Conservation (phyloP, 495 filamentous ascomycete genomes). For the Penicillium salamii region DNA sequence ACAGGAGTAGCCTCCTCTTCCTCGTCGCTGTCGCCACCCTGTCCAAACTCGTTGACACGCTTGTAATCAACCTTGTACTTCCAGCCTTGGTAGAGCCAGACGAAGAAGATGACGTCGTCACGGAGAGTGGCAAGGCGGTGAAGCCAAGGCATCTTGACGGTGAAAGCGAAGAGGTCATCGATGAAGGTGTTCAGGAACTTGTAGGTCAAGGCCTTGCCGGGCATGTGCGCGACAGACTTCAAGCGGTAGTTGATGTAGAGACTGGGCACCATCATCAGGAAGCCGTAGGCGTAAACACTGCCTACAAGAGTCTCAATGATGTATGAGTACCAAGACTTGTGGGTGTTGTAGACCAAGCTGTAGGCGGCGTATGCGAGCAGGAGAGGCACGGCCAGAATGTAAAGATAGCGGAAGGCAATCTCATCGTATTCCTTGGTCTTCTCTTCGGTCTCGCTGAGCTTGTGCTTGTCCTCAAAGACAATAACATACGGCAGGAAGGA, state of each 20-base stretch:
- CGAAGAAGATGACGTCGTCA: constrained; percentile 97
- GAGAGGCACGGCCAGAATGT: constrained; percentile 84
- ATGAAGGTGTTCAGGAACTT: constrained; percentile 87
- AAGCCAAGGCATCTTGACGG: constrained; percentile 97
- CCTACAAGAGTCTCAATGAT: constrained; percentile 89
- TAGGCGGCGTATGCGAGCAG: constrained; percentile 86
- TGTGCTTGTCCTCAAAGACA: constrained; percentile 93
- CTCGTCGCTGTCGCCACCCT: constrained; percentile 86
- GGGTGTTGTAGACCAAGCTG: constrained; percentile 86
- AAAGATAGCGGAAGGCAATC: constrained; percentile 96
- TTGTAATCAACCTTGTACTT: constrained; percentile 91
- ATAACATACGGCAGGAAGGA: constrained; percentile 79
- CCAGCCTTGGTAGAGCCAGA: constrained; percentile 95
- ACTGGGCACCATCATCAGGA: constrained; percentile 98
- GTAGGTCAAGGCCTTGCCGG: constrained; percentile 91
- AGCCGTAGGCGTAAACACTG: constrained; percentile 95
- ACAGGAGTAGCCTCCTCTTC: constrained; percentile 50
- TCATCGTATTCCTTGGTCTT: constrained; percentile 98
- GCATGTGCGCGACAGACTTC: constrained; percentile 97
- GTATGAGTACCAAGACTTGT: constrained; percentile 98
- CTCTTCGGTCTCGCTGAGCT: constrained; percentile 89
- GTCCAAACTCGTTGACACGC: constrained; percentile 95
- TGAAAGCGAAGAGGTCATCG: constrained; percentile 92
- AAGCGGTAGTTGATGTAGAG: constrained; percentile 98
- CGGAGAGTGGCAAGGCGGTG: constrained; percentile 92